phyloP scores from a whole-genome alignment of 78 protist species.

The Chrysochromulina tobinii region DNA sequence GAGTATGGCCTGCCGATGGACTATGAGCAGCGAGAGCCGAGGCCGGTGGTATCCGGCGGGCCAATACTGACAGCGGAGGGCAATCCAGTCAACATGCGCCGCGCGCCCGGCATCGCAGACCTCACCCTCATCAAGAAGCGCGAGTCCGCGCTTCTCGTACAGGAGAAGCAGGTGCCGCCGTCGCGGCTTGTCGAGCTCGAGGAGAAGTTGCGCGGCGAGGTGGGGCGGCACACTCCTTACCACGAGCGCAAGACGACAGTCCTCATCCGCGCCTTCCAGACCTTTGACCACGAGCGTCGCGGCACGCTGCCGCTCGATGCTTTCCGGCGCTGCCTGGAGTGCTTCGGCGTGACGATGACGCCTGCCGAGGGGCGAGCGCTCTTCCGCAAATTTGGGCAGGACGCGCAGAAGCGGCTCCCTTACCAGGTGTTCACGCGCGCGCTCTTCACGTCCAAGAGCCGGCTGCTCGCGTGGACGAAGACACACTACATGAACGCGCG shows the following conservation, averaged over 20 bases:
- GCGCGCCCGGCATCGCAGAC: too few species aligned
- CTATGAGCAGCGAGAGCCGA: neutral
- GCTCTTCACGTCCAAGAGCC: neutral
- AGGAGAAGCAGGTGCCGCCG: neutral
- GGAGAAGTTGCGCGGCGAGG: neutral
- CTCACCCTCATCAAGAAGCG: neutral
- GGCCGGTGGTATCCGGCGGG: neutral
- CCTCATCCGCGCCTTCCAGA: neutral
- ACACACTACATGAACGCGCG: too few species aligned
- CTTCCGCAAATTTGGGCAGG: neutral
- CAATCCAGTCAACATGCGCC: too few species aligned
- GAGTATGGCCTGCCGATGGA: neutral
- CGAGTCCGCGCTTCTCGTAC: neutral
- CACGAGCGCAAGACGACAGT: neutral
- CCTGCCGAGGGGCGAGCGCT: neutral
- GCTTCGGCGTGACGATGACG: neutral
- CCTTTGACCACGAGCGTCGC: neutral
- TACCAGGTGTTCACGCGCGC: neutral
- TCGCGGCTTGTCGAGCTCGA: neutral
- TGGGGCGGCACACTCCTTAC: neutral
- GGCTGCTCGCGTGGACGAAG: conserved; percentile 19
- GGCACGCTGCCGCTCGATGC: neutral
- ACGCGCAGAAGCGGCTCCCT: neutral
- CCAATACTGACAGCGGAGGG: neutral
- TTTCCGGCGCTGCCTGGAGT: neutral